phyloP scores from a whole-genome alignment of 495 filamentous ascomycete species.

The Copromyces sp. region DNA sequence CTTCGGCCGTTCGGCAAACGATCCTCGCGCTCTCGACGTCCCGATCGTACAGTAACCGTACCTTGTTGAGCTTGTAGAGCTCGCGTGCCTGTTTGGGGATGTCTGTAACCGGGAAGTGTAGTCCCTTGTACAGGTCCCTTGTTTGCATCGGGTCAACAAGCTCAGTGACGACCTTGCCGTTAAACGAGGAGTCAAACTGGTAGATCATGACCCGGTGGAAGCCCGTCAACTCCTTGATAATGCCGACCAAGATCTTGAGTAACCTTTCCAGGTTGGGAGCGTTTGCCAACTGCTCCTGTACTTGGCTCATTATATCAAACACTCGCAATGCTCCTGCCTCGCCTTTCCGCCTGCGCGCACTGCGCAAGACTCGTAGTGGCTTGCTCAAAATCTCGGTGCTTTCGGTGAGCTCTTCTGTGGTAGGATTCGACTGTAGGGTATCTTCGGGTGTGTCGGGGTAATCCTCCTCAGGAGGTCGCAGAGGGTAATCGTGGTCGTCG shows the following conservation, averaged over 20 bases:
- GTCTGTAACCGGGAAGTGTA: constrained; percentile 86
- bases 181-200: constrained; percentile 77
- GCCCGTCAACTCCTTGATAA: constrained; percentile 77
- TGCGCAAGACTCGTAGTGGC: constrained; percentile 70
- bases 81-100: constrained; percentile 82
- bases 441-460: constrained; percentile 57
- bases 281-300: constrained; percentile 65
- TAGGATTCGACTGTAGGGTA: constrained; percentile 60
- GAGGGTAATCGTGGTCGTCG: constrained; percentile 64
- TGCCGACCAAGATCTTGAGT: constrained; percentile 65
- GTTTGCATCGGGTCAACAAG: constrained; percentile 71
- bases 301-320: constrained; percentile 84
- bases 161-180: constrained; percentile 81
- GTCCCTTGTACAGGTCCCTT: constrained; percentile 77
- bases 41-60: constrained; percentile 67
- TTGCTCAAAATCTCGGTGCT: constrained; percentile 65
- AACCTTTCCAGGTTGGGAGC: constrained; percentile 58
- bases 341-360: constrained; percentile 63
- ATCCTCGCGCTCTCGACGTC: constrained; percentile 68
- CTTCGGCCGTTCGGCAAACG: constrained; percentile 67
- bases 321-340: constrained; percentile 90
- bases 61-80: constrained; percentile 72
- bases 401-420: constrained; percentile 59
- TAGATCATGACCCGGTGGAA: constrained; percentile 94
- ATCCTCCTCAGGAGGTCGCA: constrained; percentile 47